These are phyloP conservation scores for Cryptococcus sp. DNA, from an alignment of 1,284 basidiomycete genomes.

Conservation along the genomic window DNA sequence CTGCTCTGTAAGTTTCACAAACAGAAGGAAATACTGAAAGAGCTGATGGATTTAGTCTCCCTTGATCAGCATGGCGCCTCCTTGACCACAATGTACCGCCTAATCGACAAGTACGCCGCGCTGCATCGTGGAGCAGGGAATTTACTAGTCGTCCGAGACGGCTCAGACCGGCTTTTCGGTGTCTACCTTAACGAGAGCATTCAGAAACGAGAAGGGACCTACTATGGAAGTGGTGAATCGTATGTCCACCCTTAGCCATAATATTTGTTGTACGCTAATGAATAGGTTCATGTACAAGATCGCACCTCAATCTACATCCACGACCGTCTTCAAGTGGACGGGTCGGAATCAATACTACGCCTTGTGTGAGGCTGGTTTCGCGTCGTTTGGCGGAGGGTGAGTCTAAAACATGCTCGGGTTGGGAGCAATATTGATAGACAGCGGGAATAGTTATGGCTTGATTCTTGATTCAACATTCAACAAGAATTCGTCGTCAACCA, in stretches of 20 bases:
- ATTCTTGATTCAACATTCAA: slow-evolving; percentile 80
- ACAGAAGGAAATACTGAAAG: neutral
- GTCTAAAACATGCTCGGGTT: slow-evolving; percentile 33
- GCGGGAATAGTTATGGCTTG: slow-evolving; percentile 85
- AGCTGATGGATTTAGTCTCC: slow-evolving; percentile 51
- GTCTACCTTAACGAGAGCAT: slow-evolving; percentile 75
- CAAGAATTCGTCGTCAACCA: slow-evolving; percentile 75
- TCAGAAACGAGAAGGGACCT: slow-evolving; percentile 56
- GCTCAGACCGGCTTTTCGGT: slow-evolving; percentile 65
- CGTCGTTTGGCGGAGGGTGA: slow-evolving; percentile 88
- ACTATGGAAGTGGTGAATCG: slow-evolving; percentile 83
- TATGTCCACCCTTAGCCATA: slow-evolving; percentile 50
- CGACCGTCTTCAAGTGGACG: slow-evolving; percentile 71
- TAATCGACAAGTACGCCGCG: slow-evolving; percentile 51
- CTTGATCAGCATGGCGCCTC: slow-evolving; percentile 94
- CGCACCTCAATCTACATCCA: slow-evolving; percentile 48
- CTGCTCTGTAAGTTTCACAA: slow-evolving; percentile 60
- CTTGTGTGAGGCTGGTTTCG: slow-evolving; percentile 70
- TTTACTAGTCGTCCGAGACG: slow-evolving; percentile 60
- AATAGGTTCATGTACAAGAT: slow-evolving; percentile 70
- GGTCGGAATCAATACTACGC: slow-evolving; percentile 87
- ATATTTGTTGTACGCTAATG: neutral
- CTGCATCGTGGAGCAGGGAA: slow-evolving; percentile 50
- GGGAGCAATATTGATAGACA: neutral
- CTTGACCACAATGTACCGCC: slow-evolving; percentile 75